Evolutionary conservation across 345 rosid genomes (phyloP).

Genomic region (Toxicodendron radicans): DNA sequence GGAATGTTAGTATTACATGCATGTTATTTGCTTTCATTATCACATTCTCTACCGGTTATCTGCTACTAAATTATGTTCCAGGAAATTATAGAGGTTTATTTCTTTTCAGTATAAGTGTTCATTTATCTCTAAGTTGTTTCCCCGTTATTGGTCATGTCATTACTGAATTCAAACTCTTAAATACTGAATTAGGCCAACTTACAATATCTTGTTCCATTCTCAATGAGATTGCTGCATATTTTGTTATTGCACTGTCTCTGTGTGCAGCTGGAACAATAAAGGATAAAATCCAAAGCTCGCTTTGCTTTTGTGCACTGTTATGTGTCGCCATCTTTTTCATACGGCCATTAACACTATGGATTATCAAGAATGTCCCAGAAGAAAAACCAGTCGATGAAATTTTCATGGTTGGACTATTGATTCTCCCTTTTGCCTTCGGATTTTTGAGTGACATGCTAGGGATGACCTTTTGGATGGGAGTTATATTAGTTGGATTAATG

Average conservation of each 20-base stretch:
- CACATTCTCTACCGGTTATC: neutral
- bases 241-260: neutral
- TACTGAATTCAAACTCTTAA: constrained; percentile 34
- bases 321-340: neutral
- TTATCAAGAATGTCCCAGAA: constrained; percentile 19
- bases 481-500: constrained; percentile 20
- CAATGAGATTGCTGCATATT: neutral
- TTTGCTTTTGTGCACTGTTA: constrained; percentile 17
- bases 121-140: constrained; percentile 13
- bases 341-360: constrained; percentile 7
- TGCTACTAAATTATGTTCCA: neutral
- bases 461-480: neutral
- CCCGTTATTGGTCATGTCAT: constrained; percentile 17
- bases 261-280: neutral
- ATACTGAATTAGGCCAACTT: constrained; percentile 32
- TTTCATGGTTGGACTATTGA: neutral
- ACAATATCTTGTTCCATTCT: constrained; percentile 28
- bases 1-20: constrained; percentile 16
- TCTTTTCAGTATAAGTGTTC: neutral
- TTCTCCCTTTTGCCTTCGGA: constrained; percentile 13
- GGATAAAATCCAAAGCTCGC: neutral
- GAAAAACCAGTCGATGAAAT: constrained; percentile 24
- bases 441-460: constrained; percentile 13
- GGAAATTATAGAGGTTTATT: neutral
- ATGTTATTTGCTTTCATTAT: neutral